Evolutionary conservation across 1,284 basidiomycete species (phyloP).

Genomic region (Phenoliferia sp.): DNA sequence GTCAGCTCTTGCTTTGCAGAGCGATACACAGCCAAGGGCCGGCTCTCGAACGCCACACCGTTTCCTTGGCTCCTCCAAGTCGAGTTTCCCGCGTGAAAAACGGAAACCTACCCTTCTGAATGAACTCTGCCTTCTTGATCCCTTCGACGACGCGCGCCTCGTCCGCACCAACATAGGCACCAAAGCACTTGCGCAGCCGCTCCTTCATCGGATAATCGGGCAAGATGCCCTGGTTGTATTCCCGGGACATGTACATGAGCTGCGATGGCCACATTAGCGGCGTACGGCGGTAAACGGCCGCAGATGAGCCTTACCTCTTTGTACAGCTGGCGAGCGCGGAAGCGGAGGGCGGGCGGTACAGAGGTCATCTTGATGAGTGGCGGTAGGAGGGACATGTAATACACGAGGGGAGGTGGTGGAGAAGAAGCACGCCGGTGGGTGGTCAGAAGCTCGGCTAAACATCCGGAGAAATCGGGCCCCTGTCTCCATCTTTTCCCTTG

Average conservation of each 20-base stretch:
- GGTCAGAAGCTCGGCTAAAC: no score
- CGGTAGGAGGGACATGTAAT: no score
- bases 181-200: constrained; percentile 28
- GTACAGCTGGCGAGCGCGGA: constrained; percentile 26
- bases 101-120: constrained; percentile 22
- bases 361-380: not conserved
- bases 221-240: constrained; percentile 14
- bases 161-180: constrained; percentile 24
- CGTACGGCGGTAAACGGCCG: not conserved
- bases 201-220: constrained; percentile 28
- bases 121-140: constrained; percentile 30
- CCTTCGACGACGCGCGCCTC: constrained; percentile 13
- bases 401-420: no score
- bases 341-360: constrained; percentile 6
- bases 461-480: no score
- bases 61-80: not conserved
- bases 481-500: no score
- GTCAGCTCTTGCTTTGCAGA: not conserved
- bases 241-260: constrained; percentile 24
- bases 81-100: not conserved
- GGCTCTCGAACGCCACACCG: not conserved
- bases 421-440: no score
- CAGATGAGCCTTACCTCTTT: constrained; percentile 20
- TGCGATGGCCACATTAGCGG: not conserved
- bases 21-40: no score